phyloP scores from a whole-genome alignment of 176 grass and related monocot species.

The Lolium perenne region DNA sequence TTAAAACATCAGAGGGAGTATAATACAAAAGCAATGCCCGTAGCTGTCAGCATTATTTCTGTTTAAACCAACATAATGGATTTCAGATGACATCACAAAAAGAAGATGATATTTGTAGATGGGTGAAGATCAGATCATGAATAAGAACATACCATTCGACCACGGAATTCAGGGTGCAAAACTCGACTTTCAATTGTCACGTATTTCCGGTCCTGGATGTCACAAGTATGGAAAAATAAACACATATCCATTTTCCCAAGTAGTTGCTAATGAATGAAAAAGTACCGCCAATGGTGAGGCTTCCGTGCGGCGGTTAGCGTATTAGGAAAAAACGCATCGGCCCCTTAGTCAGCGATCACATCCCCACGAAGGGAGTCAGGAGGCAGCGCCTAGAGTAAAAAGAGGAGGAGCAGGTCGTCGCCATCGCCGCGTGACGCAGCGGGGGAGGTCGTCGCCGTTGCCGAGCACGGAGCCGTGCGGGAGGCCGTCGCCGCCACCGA shows the following conservation, averaged over 20 bases:
- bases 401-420: too few species aligned
- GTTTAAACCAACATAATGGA: conserved; percentile 12
- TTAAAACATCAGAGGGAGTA: too few species aligned
- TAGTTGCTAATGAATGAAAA: conserved; percentile 30
- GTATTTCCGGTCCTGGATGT: conserved; percentile 85
- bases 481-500: too few species aligned
- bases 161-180: conserved; percentile 89
- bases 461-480: too few species aligned
- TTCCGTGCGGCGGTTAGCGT: too few species aligned
- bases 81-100: conserved; percentile 14
- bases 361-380: too few species aligned
- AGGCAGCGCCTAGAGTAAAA: too few species aligned
- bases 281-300: neutral
- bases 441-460: too few species aligned
- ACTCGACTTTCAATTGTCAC: conserved; percentile 67
- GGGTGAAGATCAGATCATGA: conserved; percentile 12
- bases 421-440: too few species aligned
- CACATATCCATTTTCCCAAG: conserved; percentile 41
- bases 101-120: conserved; percentile 14
- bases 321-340: too few species aligned
- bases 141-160: conserved; percentile 78
- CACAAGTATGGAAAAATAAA: conserved; percentile 45
- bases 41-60: conserved; percentile 16
- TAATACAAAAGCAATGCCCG: conserved; percentile 16
- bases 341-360: too few species aligned